Evolutionary conservation across 2,329 filamentous ascomycete species (phyloP), one percentile per base, ranked within the genome.

Genomic region (Colletotrichum scovillei): DNA sequence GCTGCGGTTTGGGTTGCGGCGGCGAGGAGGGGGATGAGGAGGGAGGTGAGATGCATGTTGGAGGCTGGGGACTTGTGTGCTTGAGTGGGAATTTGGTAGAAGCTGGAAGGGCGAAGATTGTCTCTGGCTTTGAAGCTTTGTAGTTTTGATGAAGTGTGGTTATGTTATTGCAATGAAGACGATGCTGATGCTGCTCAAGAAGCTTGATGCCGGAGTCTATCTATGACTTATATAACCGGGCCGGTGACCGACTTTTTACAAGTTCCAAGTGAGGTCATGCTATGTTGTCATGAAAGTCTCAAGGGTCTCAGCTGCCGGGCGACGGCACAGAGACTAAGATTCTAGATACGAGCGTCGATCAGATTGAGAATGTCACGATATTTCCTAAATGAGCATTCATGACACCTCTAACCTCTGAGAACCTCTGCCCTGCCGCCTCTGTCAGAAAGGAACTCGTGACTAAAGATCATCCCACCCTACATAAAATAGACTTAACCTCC

Each of bases 1-100:
- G 82, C 80, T 1, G 72, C 32, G 69, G 68, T 74, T 55, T 76
- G 69, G 59, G 78, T 67, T 42, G 76, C 73, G 65, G 76, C 65
- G 53, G 78, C 75, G 59, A 78, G 73, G 77, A 80, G 73, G 67
- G 74, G 26, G 49, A 52, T 46, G 62, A 72, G n/a, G 57, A 72
- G 14, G 63, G 63, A 53, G 4, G 42, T 63, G 69, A 63, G 57
- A 19, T 73, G 71, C 71, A 73, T 73, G 42, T 52, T 67, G 49
- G 16, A 5, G 32, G 14, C 22, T 22, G 56, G 12, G n/a, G 35
- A 16, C 7, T 60, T 19, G 4, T 52, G 55, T 58, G 9, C 5
- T 6, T 24, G 22, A 52, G 8, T 19, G 26, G 26, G 1, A 24
- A 11, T 4, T 24, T 28, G 35, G 28, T 35, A 19, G n/a, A 24